Conservation (phyloP, 2,329 filamentous ascomycete genomes). For the Colletotrichum caudatum region DNA sequence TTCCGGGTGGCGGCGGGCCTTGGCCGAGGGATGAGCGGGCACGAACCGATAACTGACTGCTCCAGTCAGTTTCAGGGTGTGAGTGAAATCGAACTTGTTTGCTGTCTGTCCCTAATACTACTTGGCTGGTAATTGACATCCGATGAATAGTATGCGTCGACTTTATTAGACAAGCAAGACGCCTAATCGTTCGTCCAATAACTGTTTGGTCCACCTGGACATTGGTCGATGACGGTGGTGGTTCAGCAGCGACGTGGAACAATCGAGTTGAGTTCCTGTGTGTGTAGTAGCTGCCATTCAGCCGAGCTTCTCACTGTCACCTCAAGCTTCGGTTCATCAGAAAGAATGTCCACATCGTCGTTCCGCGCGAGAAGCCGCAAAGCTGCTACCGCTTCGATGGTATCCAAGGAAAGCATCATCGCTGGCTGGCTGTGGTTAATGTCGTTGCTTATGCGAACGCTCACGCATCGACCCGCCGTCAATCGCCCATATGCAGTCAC, state of each 20-base stretch:
- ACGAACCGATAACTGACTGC: background rate
- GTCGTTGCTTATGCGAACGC: too few relatives aligned
- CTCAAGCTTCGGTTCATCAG: background rate
- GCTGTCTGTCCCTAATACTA: background rate
- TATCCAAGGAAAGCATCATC: too few relatives aligned
- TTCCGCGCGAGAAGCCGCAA: too few relatives aligned
- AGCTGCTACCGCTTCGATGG: too few relatives aligned
- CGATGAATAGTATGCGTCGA: background rate
- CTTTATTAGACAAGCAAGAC: background rate
- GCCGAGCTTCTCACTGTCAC: background rate
- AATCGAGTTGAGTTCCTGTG: background rate
- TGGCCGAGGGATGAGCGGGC: background rate
- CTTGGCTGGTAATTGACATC: background rate
- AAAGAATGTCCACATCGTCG: too few relatives aligned
- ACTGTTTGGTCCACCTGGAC: background rate
- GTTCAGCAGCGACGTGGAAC: background rate
- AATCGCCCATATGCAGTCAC: too few relatives aligned
- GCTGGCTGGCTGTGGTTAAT: too few relatives aligned
- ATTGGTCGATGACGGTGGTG: background rate
- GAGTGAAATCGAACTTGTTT: background rate
- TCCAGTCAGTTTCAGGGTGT: background rate
- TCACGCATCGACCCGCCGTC: too few relatives aligned
- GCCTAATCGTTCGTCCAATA: background rate
- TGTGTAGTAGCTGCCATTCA: background rate
- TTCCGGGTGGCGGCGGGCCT: constrained; percentile 5